Conservation (phyloP, 1,284 basidiomycete species). For the Ustilago curta region DNA sequence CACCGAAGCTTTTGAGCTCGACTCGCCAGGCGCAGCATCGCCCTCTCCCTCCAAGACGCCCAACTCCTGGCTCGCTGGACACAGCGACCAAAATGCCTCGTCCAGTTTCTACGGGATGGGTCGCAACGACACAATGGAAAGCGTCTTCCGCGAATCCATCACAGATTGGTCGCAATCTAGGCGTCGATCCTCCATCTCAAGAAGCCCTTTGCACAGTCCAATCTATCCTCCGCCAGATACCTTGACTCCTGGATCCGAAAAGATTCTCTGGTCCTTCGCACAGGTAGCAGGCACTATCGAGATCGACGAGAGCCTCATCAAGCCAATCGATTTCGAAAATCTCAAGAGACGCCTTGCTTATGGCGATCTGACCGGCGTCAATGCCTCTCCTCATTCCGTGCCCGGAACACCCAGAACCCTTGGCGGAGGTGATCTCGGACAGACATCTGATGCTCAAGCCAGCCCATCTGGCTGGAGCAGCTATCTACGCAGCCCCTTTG, state of each 20-base stretch:
- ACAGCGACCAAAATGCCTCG: slow-evolving; percentile 5
- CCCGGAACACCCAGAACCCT: slow-evolving; percentile 50
- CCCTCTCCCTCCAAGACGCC: slow-evolving; percentile 14
- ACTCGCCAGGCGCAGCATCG: slow-evolving; percentile 15
- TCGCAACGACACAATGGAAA: slow-evolving; percentile 69
- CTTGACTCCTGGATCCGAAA: slow-evolving; percentile 73
- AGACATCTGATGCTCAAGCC: slow-evolving; percentile 37
- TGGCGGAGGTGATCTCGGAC: slow-evolving; percentile 61
- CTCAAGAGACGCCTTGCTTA: slow-evolving; percentile 68
- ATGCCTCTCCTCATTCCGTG: slow-evolving; percentile 43
- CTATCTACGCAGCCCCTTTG: slow-evolving; percentile 34
- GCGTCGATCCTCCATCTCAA: slow-evolving; percentile 11
- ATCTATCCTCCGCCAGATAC: slow-evolving; percentile 44
- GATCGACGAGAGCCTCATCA: slow-evolving; percentile 71
- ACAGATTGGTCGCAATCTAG: slow-evolving; percentile 56
- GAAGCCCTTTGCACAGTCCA: slow-evolving; percentile 32
- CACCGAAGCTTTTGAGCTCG: slow-evolving; percentile 62
- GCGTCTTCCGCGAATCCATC: slow-evolving; percentile 67
- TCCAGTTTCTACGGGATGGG: slow-evolving; percentile 63
- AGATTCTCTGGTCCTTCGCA: slow-evolving; percentile 87
- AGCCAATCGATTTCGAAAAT: slow-evolving; percentile 70
- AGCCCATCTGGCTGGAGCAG: slow-evolving; percentile 32
- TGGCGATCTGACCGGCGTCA: slow-evolving; percentile 57
- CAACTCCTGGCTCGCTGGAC: slow-evolving; percentile 14
- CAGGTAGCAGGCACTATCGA: slow-evolving; percentile 80